Evolutionary conservation across 352 stramenopile genomes (phyloP).

Genomic region (Phytophthora sp.): DNA sequence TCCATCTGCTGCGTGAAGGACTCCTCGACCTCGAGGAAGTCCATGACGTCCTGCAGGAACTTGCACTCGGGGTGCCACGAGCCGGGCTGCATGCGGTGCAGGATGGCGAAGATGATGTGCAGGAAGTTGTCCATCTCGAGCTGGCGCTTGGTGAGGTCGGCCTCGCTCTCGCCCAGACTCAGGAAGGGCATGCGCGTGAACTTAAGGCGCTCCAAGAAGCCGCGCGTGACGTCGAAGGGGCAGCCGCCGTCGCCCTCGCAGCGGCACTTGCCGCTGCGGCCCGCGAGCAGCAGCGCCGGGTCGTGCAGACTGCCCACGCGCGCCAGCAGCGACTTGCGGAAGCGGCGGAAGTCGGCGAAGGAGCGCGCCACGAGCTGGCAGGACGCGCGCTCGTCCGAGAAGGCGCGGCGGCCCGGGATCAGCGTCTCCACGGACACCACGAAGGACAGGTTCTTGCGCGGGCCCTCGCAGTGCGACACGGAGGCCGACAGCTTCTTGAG

Average conservation of each 20-base stretch:
- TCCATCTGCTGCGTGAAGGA: constrained; percentile 77
- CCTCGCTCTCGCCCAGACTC: constrained; percentile 43
- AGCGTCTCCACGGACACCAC: constrained; percentile 82
- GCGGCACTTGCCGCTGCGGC: constrained; percentile 53
- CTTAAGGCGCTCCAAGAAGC: constrained; percentile 75
- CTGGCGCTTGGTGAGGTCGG: constrained; percentile 67
- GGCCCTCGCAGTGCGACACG: constrained; percentile 70
- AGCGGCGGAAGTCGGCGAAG: constrained; percentile 79
- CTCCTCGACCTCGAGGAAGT: constrained; percentile 81
- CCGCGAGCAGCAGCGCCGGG: constrained; percentile 36
- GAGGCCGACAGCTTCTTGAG: constrained; percentile 82
- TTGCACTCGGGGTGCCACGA: constrained; percentile 73
- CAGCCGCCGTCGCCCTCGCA: constrained; percentile 66
- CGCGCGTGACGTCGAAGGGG: constrained; percentile 72
- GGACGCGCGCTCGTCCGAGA: constrained; percentile 70
- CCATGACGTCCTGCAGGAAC: constrained; percentile 83
- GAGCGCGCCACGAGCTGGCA: constrained; percentile 75
- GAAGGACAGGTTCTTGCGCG: constrained; percentile 79
- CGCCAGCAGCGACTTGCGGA: constrained; percentile 74
- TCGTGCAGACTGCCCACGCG: constrained; percentile 62
- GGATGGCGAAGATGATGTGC: constrained; percentile 77
- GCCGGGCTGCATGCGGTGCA: constrained; percentile 76
- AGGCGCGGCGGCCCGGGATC: constrained; percentile 55
- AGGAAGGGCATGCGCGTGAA: constrained; percentile 83
- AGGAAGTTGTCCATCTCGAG: constrained; percentile 87